phyloP scores from a whole-genome alignment of 495 filamentous ascomycete species.

The Hypoxylon fragiforme region DNA sequence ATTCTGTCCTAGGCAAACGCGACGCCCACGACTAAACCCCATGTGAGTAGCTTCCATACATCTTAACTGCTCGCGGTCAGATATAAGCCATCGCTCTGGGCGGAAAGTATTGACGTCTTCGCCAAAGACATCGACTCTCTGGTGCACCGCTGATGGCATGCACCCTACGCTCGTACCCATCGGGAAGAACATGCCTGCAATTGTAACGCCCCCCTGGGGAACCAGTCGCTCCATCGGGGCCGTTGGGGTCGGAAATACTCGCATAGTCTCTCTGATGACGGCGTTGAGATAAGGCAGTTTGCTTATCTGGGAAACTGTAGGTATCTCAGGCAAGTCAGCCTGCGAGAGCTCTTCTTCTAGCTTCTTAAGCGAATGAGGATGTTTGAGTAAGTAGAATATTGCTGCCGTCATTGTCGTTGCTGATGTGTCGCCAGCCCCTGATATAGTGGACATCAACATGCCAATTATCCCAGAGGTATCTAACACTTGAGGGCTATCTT shows the following conservation, averaged over 20 bases:
- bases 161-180: slow-evolving; percentile 45
- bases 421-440: slow-evolving; percentile 61
- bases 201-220: slow-evolving; percentile 52
- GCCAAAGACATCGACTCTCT: slow-evolving; percentile 54
- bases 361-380: slow-evolving; percentile 46
- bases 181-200: slow-evolving; percentile 56
- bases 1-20: slow-evolving; percentile 67
- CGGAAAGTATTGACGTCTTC: slow-evolving; percentile 54
- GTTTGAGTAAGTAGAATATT: slow-evolving; percentile 55
- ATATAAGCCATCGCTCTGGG: slow-evolving; percentile 60
- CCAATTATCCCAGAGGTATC: slow-evolving; percentile 42
- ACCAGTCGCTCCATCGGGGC: slow-evolving; percentile 59
- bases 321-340: slow-evolving; percentile 27
- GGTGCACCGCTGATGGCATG: slow-evolving; percentile 50
- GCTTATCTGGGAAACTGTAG: slow-evolving; percentile 19
- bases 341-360: slow-evolving; percentile 55
- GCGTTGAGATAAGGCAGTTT: slow-evolving; percentile 60
- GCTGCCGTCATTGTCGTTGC: slow-evolving; percentile 54
- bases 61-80: slow-evolving; percentile 37
- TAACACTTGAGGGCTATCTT: slow-evolving; percentile 32
- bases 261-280: slow-evolving; percentile 63
- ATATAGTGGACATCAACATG: slow-evolving; percentile 50
- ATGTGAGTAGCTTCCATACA: slow-evolving; percentile 50
- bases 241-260: slow-evolving; percentile 54
- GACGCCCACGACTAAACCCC: slow-evolving; percentile 61